Conservation (phyloP, 345 rosid species). For the Populus nigra region DNA sequence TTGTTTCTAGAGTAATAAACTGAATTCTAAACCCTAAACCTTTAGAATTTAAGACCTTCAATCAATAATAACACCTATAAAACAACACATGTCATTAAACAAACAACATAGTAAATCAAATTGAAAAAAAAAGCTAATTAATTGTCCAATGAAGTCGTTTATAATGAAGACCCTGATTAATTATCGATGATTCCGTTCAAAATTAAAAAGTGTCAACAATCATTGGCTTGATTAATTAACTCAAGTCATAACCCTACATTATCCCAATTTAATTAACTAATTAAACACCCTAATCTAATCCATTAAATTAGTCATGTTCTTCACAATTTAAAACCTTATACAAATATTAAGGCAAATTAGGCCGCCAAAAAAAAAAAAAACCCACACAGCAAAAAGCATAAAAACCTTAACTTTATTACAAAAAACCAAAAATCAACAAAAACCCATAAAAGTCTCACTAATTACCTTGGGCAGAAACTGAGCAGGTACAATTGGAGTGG, state of each 20-base stretch:
- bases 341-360: background rate
- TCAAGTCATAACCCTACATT: background rate
- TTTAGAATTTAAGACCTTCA: background rate
- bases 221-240: background rate
- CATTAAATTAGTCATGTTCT: background rate
- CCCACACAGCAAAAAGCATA: background rate
- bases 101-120: background rate
- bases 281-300: background rate
- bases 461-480: constrained; percentile 64
- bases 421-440: background rate
- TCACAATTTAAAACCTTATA: background rate
- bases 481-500: constrained; percentile 69
- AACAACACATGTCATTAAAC: background rate
- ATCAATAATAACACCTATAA: background rate
- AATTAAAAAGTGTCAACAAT: background rate
- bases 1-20: background rate
- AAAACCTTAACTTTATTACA: background rate
- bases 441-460: background rate
- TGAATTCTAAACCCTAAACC: background rate
- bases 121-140: background rate
- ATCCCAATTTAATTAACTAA: background rate
- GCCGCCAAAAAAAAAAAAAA: background rate
- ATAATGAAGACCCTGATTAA: background rate
- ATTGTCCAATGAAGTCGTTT: background rate
- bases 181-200: background rate